Conservation (phyloP, 2,329 filamentous ascomycete species). For the Cryphonectria radicalis region DNA sequence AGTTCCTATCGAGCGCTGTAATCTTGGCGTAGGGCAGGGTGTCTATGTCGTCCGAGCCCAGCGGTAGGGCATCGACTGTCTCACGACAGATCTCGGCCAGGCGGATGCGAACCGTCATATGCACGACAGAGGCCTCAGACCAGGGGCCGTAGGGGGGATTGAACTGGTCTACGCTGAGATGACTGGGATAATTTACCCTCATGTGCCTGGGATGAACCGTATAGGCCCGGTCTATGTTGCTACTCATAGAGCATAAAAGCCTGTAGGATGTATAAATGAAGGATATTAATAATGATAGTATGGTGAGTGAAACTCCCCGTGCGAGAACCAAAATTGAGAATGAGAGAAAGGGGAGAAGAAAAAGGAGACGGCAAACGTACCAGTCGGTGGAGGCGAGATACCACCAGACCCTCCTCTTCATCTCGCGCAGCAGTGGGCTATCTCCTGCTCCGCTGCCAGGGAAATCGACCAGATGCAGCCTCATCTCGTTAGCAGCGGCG, state of each 20-base stretch:
- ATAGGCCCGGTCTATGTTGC: slow-evolving; percentile 42
- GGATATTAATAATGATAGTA: no score
- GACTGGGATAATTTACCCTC: slow-evolving; percentile 43
- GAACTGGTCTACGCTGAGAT: slow-evolving; percentile 34
- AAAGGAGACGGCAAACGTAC: slow-evolving; percentile 26
- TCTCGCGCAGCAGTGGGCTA: slow-evolving; percentile 38
- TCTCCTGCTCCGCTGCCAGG: slow-evolving; percentile 33
- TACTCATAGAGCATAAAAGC: slow-evolving; percentile 43
- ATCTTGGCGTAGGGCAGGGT: slow-evolving; percentile 32
- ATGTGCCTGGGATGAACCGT: slow-evolving; percentile 45
- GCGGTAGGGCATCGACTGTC: slow-evolving; percentile 31
- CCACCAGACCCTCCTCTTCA: slow-evolving; percentile 50
- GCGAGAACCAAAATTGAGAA: no score
- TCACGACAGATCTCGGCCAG: slow-evolving; percentile 33
- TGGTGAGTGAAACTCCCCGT: background rate
- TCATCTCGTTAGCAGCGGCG: slow-evolving; percentile 40
- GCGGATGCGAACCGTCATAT: slow-evolving; percentile 29
- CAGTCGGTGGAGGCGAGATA: slow-evolving; percentile 47
- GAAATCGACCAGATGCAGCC: slow-evolving; percentile 47
- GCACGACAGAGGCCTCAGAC: slow-evolving; percentile 11
- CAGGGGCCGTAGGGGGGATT: slow-evolving; percentile 10
- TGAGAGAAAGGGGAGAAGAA: no score
- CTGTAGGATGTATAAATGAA: slow-evolving; percentile 31
- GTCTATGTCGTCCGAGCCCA: slow-evolving; percentile 27
- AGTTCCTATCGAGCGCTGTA: slow-evolving; percentile 32